Evolutionary conservation across 2,329 filamentous ascomycete species (phyloP).

Genomic region (Helicocarpus griseus): DNA sequence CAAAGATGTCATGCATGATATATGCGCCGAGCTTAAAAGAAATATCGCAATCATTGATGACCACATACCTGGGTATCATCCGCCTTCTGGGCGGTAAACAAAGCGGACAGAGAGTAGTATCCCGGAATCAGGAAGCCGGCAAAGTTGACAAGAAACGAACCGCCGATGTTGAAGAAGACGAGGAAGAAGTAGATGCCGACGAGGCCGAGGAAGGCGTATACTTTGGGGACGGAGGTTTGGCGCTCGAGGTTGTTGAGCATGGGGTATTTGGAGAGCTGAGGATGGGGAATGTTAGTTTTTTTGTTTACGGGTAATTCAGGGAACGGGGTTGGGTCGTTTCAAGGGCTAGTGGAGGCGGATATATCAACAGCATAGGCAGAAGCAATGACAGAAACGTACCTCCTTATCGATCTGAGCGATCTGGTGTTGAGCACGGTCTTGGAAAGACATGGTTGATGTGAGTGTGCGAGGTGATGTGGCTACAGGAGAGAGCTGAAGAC

Average conservation of each 20-base stretch:
- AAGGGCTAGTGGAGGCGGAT: neutral
- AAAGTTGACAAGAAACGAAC: conserved; percentile 59
- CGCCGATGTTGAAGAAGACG: conserved; percentile 62
- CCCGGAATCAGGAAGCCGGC: conserved; percentile 56
- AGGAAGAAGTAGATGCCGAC: conserved; percentile 60
- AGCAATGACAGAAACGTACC: conserved; percentile 30
- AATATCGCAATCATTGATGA: too few species aligned
- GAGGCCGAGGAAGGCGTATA: conserved; percentile 56
- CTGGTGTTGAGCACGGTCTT: conserved; percentile 54
- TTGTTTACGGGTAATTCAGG: neutral
- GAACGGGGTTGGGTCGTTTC: too few species aligned
- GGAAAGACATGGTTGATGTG: conserved; percentile 30
- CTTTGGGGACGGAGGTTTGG: conserved; percentile 59
- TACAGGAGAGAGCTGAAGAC: neutral
- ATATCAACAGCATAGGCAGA: neutral
- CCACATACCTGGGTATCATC: conserved; percentile 59
- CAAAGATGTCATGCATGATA: neutral
- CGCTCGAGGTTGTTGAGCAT: conserved; percentile 59
- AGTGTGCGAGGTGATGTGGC: neutral
- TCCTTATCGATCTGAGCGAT: conserved; percentile 61
- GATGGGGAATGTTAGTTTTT: conserved; percentile 10
- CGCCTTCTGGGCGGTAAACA: conserved; percentile 50
- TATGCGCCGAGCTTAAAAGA: too few species aligned
- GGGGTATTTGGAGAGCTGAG: conserved; percentile 57
- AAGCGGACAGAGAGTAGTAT: conserved; percentile 56